Evolutionary conservation across 148 eudicot genomes (phyloP).

Genomic region (Agrostemma githago): DNA sequence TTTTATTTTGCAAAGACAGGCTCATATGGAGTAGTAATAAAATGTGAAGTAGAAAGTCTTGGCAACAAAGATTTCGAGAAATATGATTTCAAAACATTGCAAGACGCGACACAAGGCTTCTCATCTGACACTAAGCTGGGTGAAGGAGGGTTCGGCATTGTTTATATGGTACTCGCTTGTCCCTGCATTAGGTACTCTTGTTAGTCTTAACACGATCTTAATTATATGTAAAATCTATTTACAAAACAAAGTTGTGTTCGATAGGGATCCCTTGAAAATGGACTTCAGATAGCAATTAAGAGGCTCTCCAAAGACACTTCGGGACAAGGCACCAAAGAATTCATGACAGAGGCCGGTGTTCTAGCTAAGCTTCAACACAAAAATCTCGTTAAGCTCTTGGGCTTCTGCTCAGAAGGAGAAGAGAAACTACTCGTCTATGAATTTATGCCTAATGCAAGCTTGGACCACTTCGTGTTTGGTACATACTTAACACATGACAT

Average conservation of each 20-base stretch:
- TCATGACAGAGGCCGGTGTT: conserved; percentile 19
- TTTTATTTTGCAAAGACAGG: not conserved
- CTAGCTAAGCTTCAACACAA: conserved; percentile 23
- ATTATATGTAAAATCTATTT: too few species aligned
- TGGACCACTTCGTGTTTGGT: conserved; percentile 19
- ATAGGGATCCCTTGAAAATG: not conserved
- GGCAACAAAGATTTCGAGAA: too few species aligned
- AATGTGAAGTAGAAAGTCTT: too few species aligned
- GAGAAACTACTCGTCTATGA: conserved; percentile 8
- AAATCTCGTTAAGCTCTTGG: conserved; percentile 4
- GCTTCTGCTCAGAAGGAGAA: not conserved
- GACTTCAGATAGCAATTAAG: not conserved
- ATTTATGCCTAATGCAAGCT: conserved; percentile 25
- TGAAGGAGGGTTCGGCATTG: too few species aligned
- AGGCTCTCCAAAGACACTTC: not conserved
- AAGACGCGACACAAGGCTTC: too few species aligned
- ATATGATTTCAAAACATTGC: too few species aligned
- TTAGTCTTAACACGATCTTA: too few species aligned
- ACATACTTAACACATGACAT: not conserved
- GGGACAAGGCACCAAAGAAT: not conserved
- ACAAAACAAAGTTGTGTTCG: too few species aligned
- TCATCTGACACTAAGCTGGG: too few species aligned
- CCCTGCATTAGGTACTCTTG: too few species aligned
- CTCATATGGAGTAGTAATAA: too few species aligned
- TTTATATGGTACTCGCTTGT: too few species aligned